Conservation (phyloP, 2,329 filamentous ascomycete genomes). For the Xylaria sp. region DNA sequence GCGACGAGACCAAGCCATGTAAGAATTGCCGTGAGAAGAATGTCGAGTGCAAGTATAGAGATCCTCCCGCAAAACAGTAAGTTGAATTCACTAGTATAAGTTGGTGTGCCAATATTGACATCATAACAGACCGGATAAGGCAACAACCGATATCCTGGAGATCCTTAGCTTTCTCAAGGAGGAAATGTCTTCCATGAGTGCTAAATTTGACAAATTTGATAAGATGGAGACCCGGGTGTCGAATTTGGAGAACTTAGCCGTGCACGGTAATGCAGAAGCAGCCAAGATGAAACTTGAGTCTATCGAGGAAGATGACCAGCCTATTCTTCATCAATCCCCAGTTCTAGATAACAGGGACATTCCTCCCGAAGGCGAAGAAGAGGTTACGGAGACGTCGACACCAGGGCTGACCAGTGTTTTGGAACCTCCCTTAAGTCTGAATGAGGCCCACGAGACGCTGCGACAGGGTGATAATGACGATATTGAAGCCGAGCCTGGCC, state of each 20-base stretch:
- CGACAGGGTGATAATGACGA: conserved; percentile 58
- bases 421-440: conserved; percentile 44
- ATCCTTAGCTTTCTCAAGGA: conserved; percentile 55
- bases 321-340: conserved; percentile 44
- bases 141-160: conserved; percentile 69
- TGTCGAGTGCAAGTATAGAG: conserved; percentile 86
- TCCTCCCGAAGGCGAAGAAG: conserved; percentile 34
- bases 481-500: conserved; percentile 63
- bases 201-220: conserved; percentile 49
- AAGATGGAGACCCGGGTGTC: conserved; percentile 54
- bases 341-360: conserved; percentile 35
- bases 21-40: conserved; percentile 91
- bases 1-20: conserved; percentile 85
- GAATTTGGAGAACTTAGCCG: conserved; percentile 53
- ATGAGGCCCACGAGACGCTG: conserved; percentile 51
- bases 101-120: conserved; percentile 15
- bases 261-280: conserved; percentile 45
- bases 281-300: conserved; percentile 49
- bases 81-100: conserved; percentile 49
- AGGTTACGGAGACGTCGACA: conserved; percentile 45
- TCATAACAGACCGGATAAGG: conserved; percentile 65
- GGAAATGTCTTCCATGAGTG: conserved; percentile 50
- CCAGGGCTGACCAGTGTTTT: conserved; percentile 46
- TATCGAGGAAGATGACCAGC: conserved; percentile 49
- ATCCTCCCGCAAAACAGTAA: conserved; percentile 91